phyloP scores from a whole-genome alignment of 805 yeast genomes.

The Maudiozyma bulderi region DNA sequence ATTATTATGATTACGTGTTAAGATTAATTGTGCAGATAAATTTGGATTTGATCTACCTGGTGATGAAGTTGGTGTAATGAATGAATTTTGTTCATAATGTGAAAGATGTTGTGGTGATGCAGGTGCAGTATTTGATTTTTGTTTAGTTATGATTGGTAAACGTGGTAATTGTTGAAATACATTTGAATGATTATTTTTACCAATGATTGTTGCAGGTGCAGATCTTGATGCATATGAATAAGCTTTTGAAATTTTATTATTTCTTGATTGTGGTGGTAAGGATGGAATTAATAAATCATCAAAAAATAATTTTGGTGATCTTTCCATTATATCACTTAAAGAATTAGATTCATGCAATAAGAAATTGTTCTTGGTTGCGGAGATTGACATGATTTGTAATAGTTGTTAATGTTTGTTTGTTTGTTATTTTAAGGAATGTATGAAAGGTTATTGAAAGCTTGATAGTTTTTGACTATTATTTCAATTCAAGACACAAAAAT shows the following conservation, averaged over 20 bases:
- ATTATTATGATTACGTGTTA: not conserved
- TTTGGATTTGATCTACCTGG: slow-evolving; percentile 8
- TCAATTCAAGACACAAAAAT: no score
- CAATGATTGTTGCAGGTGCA: not conserved
- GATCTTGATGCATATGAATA: slow-evolving; percentile 1
- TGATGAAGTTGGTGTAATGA: slow-evolving; percentile 19
- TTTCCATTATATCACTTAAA: not conserved
- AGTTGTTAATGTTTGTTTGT: not conserved
- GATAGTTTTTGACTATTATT: no score
- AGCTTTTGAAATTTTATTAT: not conserved
- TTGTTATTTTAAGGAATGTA: not conserved
- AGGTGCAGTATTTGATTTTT: slow-evolving; percentile 26
- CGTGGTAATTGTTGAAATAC: not conserved
- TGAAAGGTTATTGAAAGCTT: not conserved
- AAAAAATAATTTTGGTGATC: slow-evolving; percentile 4
- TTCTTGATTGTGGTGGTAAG: slow-evolving; percentile 2
- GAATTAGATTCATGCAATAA: not conserved
- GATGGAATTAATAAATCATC: slow-evolving; percentile 20
- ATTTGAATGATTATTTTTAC: not conserved
- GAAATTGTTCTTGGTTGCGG: not conserved
- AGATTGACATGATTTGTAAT: not conserved
- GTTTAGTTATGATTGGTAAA: not conserved
- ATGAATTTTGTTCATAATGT: not conserved
- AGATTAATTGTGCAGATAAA: not conserved
- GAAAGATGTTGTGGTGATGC: slow-evolving; percentile 18